Evolutionary conservation across 139 green algal species (phyloP).

Genomic region (Asterochloris sp.): DNA sequence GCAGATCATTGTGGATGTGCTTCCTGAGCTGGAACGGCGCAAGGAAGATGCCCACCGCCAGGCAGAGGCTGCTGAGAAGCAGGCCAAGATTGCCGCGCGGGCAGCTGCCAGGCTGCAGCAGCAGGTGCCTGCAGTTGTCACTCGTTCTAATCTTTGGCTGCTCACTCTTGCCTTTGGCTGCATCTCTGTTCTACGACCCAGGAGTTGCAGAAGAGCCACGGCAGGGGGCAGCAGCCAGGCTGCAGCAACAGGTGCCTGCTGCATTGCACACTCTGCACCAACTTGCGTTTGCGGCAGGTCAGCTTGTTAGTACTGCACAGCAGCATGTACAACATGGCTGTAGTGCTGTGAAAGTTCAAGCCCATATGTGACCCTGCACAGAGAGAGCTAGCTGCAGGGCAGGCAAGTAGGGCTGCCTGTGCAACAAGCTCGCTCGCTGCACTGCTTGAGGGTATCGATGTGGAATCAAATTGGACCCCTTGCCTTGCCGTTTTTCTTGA

Average conservation of each 20-base stretch:
- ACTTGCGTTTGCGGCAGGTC: neutral
- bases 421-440: no score
- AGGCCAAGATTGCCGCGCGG: neutral
- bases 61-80: constrained; percentile 9
- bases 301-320: no score
- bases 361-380: no score
- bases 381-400: no score
- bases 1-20: constrained; percentile 4
- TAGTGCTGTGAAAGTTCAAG: no score
- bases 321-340: no score
- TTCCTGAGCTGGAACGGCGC: neutral
- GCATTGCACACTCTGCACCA: neutral
- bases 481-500: no score
- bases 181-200: neutral
- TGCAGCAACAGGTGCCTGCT: neutral
- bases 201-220: neutral
- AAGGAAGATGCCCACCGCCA: no score
- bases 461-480: no score
- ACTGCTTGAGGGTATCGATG: no score
- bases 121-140: constrained; percentile 2
- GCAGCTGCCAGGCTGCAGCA: constrained; percentile 10
- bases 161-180: neutral
- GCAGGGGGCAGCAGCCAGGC: neutral
- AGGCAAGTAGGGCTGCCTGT: no score
- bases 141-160: neutral